These are phyloP conservation scores for Aspergillus vadensis DNA, from an alignment of 2,329 filamentous ascomycete genomes.

Conservation along the genomic window DNA sequence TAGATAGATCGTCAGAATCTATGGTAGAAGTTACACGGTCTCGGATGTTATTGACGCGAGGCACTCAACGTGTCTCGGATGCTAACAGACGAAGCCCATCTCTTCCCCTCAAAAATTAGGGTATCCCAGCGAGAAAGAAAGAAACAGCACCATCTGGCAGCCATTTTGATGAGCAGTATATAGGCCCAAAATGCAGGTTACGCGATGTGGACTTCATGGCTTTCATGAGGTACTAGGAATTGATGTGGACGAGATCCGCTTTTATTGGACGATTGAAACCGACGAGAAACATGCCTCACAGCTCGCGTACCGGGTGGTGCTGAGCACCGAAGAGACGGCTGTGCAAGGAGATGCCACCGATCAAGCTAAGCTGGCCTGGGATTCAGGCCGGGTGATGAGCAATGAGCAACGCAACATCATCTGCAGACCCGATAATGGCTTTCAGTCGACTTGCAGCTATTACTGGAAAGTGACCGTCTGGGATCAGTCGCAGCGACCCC, in stretches of 20 bases:
- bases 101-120: too few relatives aligned
- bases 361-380: conserved; percentile 15
- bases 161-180: too few relatives aligned
- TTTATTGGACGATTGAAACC: conserved; percentile 24
- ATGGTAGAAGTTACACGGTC: too few relatives aligned
- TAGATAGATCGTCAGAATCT: too few relatives aligned
- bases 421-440: conserved; percentile 21
- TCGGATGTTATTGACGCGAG: too few relatives aligned
- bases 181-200: conserved; percentile 14
- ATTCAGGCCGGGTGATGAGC: conserved; percentile 24
- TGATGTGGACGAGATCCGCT: conserved; percentile 24
- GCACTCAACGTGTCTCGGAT: too few relatives aligned
- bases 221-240: conserved; percentile 28
- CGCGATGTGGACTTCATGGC: conserved; percentile 28
- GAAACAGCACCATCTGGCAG: too few relatives aligned
- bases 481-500: conserved; percentile 12
- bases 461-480: conserved; percentile 27
- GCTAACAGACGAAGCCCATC: too few relatives aligned
- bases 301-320: conserved; percentile 20
- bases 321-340: conserved; percentile 7
- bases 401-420: conserved; percentile 26
- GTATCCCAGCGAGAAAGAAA: too few relatives aligned
- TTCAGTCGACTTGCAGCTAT: conserved; percentile 24
- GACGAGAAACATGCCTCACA: conserved; percentile 11
- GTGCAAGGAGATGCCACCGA: background rate